A percentile compares a stretch with the other conserved stretches of the same genome.
Evolutionary conservation across 1,284 basidiomycete genomes (phyloP).

Genomic region (Cryptococcus jaspeensis): DNA sequence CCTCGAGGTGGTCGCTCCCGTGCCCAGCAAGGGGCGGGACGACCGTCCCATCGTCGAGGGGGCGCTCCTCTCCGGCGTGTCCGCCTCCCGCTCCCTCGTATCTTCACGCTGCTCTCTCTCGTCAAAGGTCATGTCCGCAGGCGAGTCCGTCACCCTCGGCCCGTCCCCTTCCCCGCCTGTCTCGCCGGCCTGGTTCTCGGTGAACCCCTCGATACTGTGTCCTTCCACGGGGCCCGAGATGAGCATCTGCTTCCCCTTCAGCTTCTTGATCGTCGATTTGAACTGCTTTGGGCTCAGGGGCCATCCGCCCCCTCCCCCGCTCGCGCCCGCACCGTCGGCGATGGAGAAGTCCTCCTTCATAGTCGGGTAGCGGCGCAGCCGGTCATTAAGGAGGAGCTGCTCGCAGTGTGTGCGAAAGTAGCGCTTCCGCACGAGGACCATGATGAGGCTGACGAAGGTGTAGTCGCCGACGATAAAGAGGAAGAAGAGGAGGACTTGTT

Average conservation of each 20-base stretch:
- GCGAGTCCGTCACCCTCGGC: constrained; percentile 11
- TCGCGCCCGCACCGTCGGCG: background rate
- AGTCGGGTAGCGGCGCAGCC: constrained; percentile 19
- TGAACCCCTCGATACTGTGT: constrained; percentile 10
- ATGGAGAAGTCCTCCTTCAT: constrained; percentile 2
- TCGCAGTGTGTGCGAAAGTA: constrained; percentile 35
- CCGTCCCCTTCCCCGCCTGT: background rate
- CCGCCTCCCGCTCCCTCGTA: background rate
- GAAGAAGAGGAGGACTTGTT: constrained; percentile 40
- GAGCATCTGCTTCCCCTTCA: background rate
- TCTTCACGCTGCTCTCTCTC: background rate
- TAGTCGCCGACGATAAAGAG: constrained; percentile 40
- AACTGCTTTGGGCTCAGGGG: background rate
- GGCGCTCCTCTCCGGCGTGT: background rate
- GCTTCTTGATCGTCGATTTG: background rate
- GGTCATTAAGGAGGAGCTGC: constrained; percentile 25
- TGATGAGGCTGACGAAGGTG: constrained; percentile 32
- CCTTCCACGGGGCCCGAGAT: constrained; percentile 16
- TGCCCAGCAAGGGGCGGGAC: background rate
- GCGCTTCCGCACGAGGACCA: constrained; percentile 38
- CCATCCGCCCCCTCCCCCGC: background rate
- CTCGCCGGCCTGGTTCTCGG: constrained; percentile 11
- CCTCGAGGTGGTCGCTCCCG: background rate
- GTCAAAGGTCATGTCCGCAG: constrained; percentile 7
- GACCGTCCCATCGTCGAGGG: constrained; percentile 13